Evolutionary conservation across 169 alveolate genomes (phyloP).

Genomic region (Eimeria praecox): DNA sequence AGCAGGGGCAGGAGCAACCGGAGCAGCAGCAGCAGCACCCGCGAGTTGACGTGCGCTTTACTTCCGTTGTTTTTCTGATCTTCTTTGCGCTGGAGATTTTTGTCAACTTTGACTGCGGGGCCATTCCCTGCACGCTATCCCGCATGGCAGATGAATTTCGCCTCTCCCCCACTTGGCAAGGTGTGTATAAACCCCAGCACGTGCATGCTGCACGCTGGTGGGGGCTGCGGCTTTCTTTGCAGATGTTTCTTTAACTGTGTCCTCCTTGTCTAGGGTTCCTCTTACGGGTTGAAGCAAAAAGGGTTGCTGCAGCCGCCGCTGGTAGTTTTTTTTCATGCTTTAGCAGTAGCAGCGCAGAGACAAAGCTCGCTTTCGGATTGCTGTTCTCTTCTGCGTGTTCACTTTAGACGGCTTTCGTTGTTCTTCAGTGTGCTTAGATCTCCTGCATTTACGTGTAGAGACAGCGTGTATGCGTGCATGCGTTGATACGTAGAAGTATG

Average conservation of each 20-base stretch:
- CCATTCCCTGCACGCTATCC: constrained; percentile 76
- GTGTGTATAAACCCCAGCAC: constrained; percentile 10
- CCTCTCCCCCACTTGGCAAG: constrained; percentile 81
- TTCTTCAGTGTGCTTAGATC: not conserved
- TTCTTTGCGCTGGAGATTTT: constrained; percentile 67
- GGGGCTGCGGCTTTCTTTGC: not conserved
- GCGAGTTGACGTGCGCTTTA: constrained; percentile 69
- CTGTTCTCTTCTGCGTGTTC: not conserved
- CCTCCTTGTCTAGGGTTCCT: not conserved
- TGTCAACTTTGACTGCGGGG: constrained; percentile 81
- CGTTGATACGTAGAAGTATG: not conserved
- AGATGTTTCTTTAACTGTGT: not conserved
- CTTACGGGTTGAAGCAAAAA: not conserved
- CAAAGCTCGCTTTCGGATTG: not conserved
- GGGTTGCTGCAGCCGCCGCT: not conserved
- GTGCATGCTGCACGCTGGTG: not conserved
- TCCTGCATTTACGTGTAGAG: not conserved
- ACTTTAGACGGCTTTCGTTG: not conserved
- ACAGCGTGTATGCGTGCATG: not conserved
- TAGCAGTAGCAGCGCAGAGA: not conserved
- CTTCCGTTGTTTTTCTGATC: constrained; percentile 26
- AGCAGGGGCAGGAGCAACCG: not conserved
- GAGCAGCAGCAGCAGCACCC: constrained; percentile 53
- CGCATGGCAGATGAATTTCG: constrained; percentile 71
- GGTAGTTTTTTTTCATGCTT: not conserved